phyloP scores from a whole-genome alignment of 2,329 filamentous ascomycete species.

The Claviceps maximensis region DNA sequence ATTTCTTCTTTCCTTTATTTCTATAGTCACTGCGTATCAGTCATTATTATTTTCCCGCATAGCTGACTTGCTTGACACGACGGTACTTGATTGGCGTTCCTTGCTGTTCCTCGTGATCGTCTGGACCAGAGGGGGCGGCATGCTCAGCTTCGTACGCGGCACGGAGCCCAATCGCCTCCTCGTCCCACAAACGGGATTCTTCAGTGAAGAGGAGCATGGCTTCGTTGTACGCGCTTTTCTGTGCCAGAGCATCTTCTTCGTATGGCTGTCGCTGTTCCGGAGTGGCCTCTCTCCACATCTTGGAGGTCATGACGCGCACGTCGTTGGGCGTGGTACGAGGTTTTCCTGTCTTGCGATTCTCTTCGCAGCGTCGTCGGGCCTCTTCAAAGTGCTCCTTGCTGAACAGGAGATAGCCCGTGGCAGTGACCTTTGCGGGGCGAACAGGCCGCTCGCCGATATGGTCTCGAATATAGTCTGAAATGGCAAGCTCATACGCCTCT shows the following conservation, averaged over 20 bases:
- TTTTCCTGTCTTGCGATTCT: slow-evolving; percentile 47
- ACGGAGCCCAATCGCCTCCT: slow-evolving; percentile 42
- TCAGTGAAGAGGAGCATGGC: slow-evolving; percentile 46
- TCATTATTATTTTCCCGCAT: slow-evolving; percentile 21
- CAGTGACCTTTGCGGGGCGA: slow-evolving; percentile 58
- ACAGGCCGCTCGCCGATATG: slow-evolving; percentile 62
- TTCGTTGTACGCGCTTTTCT: slow-evolving; percentile 52
- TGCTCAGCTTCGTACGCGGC: slow-evolving; percentile 39
- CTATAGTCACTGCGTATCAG: slow-evolving; percentile 12
- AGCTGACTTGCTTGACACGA: slow-evolving; percentile 25
- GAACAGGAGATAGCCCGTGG: slow-evolving; percentile 82
- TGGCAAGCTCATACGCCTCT: slow-evolving; percentile 42
- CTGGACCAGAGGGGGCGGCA: slow-evolving; percentile 20
- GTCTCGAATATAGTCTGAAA: slow-evolving; percentile 37
- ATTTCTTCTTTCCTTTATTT: not conserved
- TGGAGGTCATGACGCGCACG: slow-evolving; percentile 71
- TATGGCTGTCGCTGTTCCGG: slow-evolving; percentile 64
- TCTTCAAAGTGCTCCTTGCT: slow-evolving; percentile 65
- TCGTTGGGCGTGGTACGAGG: slow-evolving; percentile 61
- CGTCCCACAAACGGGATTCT: slow-evolving; percentile 59
- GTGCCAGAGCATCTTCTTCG: slow-evolving; percentile 56
- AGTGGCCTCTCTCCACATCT: slow-evolving; percentile 75
- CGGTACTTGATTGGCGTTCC: slow-evolving; percentile 19
- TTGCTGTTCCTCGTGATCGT: slow-evolving; percentile 12
- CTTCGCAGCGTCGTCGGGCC: slow-evolving; percentile 46